Conservation (phyloP, 2,329 filamentous ascomycete genomes). For the Aspergillus texensis region DNA sequence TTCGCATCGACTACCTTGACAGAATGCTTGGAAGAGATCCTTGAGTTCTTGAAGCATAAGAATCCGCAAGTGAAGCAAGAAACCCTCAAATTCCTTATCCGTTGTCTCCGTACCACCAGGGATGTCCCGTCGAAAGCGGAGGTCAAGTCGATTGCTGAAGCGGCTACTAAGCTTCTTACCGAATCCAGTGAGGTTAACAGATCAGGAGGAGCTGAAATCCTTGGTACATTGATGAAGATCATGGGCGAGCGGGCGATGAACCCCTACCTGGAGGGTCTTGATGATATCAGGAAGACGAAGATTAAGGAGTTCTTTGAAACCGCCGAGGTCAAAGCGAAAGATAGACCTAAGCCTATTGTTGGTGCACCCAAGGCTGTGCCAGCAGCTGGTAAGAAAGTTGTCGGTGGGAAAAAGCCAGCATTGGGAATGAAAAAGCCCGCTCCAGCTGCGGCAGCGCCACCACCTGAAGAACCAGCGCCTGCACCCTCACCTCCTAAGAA, state of each 20-base stretch:
- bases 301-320: constrained; percentile 88
- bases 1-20: constrained; percentile 69
- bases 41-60: constrained; percentile 85
- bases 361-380: constrained; percentile 62
- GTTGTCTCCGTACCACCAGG: constrained; percentile 79
- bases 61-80: constrained; percentile 98
- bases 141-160: constrained; percentile 82
- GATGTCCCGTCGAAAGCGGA: constrained; percentile 84
- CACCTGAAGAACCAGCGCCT: constrained; percentile 58
- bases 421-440: constrained; percentile 53
- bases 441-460: constrained; percentile 49
- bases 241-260: constrained; percentile 96
- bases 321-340: constrained; percentile 84
- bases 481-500: constrained; percentile 50
- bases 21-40: constrained; percentile 89
- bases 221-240: constrained; percentile 98
- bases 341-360: constrained; percentile 79
- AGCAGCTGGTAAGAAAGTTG: constrained; percentile 60
- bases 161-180: constrained; percentile 82
- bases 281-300: constrained; percentile 94
- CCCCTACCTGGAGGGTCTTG: constrained; percentile 84
- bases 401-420: constrained; percentile 55
- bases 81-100: constrained; percentile 88
- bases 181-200: constrained; percentile 85
- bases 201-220: constrained; percentile 85